Evolutionary conservation across 75 land plant species (phyloP).

Genomic region (Cryptomeria japonica): DNA sequence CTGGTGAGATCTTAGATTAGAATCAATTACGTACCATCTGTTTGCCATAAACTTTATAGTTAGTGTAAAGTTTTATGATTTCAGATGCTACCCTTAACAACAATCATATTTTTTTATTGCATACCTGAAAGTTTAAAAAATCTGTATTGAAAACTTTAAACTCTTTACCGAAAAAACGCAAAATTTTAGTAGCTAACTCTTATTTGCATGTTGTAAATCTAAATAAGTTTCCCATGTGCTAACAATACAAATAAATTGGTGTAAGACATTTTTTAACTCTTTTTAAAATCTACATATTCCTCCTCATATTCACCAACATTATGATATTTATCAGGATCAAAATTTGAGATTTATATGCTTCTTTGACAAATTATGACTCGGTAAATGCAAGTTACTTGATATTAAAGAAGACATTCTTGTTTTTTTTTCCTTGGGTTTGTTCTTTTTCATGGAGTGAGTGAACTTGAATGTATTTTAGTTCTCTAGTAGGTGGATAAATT

Average conservation of each 20-base stretch:
- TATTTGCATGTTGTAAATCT: background rate
- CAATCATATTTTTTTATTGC: background rate
- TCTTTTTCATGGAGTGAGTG: background rate
- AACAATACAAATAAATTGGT: background rate
- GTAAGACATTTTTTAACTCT: background rate
- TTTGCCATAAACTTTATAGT: background rate
- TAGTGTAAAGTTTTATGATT: background rate
- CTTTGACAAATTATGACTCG: background rate
- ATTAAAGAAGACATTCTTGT: background rate
- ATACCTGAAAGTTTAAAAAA: background rate
- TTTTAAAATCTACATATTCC: background rate
- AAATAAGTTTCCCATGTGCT: background rate
- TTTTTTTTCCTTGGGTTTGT: background rate
- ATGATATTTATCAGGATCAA: background rate
- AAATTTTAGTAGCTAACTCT: background rate
- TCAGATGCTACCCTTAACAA: background rate
- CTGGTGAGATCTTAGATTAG: constrained; percentile 3
- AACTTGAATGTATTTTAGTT: background rate
- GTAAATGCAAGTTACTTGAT: background rate
- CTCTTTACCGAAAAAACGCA: background rate
- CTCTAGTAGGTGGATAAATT: background rate
- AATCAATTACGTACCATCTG: background rate
- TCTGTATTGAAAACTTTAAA: background rate
- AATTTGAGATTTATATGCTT: background rate
- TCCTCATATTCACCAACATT: background rate